Base-by-base conservation (phyloP, 2,329 filamentous ascomycete genomes). In the Pseudovirgaria hyperparasitica region DNA sequence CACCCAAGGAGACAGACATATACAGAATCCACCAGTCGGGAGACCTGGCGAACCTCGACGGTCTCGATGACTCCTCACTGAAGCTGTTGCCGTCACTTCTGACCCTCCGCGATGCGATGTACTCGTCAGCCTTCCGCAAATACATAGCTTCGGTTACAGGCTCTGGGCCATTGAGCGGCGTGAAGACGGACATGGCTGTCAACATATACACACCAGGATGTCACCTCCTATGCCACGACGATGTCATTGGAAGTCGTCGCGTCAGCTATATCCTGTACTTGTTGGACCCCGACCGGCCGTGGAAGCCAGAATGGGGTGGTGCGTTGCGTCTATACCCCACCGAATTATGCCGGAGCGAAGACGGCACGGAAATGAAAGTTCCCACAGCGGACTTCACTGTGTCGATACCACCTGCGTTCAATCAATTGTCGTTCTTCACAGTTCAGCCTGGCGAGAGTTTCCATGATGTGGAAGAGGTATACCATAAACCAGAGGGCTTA, bases 11-110 rank as follows among this genome's bases (percentile, higher is more conserved):
- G 58, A 98, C 90, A 25, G 90, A 98, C 54, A 98, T 98, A 44
- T 98, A 98, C 70, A 93, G 92, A 59, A 96, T 98, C 49, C 86
- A 94, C 67, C 90, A 98, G 63, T 96, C 87, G 4, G 90, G 90
- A 39, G 90, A 98, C 53, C 70, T 98, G 18, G 90, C 90, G 24
- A 98, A 98, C 57, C 73, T 98, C 32, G 87, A 94, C 55, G 90
- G 90, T 14, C 71, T 98, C 22, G 82, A 92, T 35, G 77, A 92
- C 49, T 75, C 76, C 6, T 85, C 86, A 5, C 69, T 96, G 29
- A 70, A 78, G 35, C 85, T 84, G 49, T 64, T 98, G 9, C 90
- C 90, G 0, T 92, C 82, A 9, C 65, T 98, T n/a, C 72, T 94
- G 22, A 72, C 75, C 34, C 72, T 98, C n/a, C 81, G 90, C 54